Base-by-base conservation (phyloP, 371 early-diverging fungal genomes). In the Haplosporangium sp. region DNA sequence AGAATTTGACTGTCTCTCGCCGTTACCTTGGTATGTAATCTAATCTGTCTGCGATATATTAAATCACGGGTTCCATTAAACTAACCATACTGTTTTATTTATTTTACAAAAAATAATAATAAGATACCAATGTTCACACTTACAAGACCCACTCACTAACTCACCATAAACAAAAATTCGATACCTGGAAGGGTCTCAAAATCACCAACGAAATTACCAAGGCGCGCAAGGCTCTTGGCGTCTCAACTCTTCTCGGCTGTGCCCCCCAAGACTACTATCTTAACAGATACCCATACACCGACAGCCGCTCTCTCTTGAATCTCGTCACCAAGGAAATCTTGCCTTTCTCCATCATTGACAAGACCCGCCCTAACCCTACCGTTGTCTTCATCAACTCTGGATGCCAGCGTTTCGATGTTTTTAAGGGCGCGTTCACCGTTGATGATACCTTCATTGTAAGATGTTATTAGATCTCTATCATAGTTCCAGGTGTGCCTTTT, bases 211-310 rank as follows among this genome's bases (percentile, higher is more conserved):
- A 82, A 56, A 86, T 91, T 65, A 74, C 77, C 17, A 39, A 82
- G 13, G 72, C 72, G 65, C 86, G 88, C 45, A 48, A 71, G 37
- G 56, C 77, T 13, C 67, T 84, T 39, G 73, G 74, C 45, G 47
- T 84, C 10, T 82, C 86, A 37, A 78, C 82, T 20, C 63, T 68
- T 17, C 55, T 85, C 11, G 90, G 90, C n/a, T 88, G 85, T 56
- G 87, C 85, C 3, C 90, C 91, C 37, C 86, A 88, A 53, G 84
- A 88, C 60, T 89, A 87, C 63, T 85, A 82, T 63, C 56, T 88
- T 19, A 65, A 61, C 53, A 71, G 89, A 50, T 88, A 83, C 58
- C 83, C 85, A 45, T 52, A 71, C 56, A 82, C 76, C 38, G 84
- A 84, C 72, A 74, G 70, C 47, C 3, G 75, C 20, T 88, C 89